phyloP scores from a whole-genome alignment of 2,329 filamentous ascomycete species.

The Cytospora schulzeri region DNA sequence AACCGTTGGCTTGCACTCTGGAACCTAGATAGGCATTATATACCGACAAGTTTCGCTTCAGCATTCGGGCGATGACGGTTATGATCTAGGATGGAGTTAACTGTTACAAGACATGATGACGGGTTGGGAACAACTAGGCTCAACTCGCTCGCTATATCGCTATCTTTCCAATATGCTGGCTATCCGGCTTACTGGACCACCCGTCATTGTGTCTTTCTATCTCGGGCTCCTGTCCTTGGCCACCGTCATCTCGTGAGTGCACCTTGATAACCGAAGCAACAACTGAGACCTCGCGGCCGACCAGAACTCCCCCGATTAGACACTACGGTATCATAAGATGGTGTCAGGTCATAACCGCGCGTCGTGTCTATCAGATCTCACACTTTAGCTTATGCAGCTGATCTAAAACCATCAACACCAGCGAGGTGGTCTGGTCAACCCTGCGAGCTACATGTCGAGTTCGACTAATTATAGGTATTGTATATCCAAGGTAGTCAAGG shows the following conservation, averaged over 20 bases:
- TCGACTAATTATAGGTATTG: background rate
- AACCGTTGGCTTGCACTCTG: constrained; percentile 1
- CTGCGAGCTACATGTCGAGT: background rate
- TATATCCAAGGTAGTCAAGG: background rate
- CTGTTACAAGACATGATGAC: constrained; percentile 1
- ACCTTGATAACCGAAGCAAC: background rate
- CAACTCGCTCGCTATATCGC: background rate
- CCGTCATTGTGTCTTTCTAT: background rate
- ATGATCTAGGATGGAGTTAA: constrained; percentile 1
- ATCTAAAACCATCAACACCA: constrained; percentile 4
- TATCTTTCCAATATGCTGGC: background rate
- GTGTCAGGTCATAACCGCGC: background rate
- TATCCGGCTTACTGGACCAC: background rate
- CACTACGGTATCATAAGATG: constrained; percentile 12
- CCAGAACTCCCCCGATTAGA: background rate
- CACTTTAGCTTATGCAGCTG: constrained; percentile 2
- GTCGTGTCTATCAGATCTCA: background rate
- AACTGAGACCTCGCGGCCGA: background rate
- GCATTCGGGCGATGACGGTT: constrained; percentile 4
- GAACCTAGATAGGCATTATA: background rate
- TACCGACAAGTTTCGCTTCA: background rate
- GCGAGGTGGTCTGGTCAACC: background rate
- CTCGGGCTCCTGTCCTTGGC: background rate
- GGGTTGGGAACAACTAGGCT: background rate
- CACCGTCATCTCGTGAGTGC: background rate